Evolutionary conservation across 2,329 filamentous ascomycete genomes (phyloP), one percentile per base, ranked within the genome.

Genomic region (Fusarium irregulare): DNA sequence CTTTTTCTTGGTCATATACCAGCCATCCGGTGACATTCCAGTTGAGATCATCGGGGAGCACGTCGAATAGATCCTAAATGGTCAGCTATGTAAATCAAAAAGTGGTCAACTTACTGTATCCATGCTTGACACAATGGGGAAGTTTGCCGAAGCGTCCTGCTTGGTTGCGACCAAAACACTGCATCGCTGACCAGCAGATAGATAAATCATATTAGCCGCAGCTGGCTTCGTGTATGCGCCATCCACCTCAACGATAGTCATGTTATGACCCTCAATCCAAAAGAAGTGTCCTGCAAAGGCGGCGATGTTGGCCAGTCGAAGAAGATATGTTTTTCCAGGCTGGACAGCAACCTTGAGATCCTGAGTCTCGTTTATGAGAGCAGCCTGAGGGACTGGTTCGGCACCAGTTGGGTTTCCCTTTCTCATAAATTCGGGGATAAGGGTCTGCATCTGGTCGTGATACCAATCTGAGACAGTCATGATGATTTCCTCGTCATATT

Each of bases 391-490:
- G 0, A 93, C 84, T 0, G 91, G 90, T 73, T 92, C 87, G 2
- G 86, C 86, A 23, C 87, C 87, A 0, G 83, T 86, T 2, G 86
- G 87, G 72, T 89, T 89, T 57, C 75, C 77, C 69, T 87, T 86
- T 75, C 76, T 82, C 73, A 88, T 79, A 78, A 88, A 88, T 16
- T 68, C 64, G 0, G 79, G 77, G 7, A 87, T 79, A 50, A 89
- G 76, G 7, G 79, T 76, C 14, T 79, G 74, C 79, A 88, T 86
- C 66, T 86, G 79, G 25, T 87, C 83, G 68, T 93, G 90, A 73
- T 93, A 93, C 91, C 91, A 87, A 76, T 93, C 91, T 0, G 89
- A 90, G n/a, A 93, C 79, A 0, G 89, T 91, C 49, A 93, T 75
- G 14, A 90, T 80, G 18, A 89, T 74, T 77, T 93, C 90, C 50